A percentile compares a stretch with the other conserved stretches of the same genome.
These are phyloP conservation scores for Aspergillus neoniger DNA, from an alignment of 2,329 filamentous ascomycete species.

Conservation along the genomic window DNA sequence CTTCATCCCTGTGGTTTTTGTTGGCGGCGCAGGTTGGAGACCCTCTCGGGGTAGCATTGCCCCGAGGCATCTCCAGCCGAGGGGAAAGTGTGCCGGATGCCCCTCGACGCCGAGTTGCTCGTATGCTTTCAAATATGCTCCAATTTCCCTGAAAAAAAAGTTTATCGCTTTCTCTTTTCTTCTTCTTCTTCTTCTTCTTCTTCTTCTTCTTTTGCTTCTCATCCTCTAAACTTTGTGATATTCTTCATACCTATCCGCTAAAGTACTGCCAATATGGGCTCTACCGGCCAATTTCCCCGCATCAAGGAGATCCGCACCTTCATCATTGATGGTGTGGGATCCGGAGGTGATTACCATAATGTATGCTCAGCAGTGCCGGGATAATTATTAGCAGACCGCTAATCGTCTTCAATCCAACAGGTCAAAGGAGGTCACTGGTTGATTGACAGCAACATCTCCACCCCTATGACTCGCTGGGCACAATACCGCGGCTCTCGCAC, in stretches of 20 bases:
- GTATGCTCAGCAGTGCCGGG: conserved; percentile 54
- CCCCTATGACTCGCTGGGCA: conserved; percentile 87
- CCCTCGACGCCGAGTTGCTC: conserved; percentile 6
- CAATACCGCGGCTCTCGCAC: conserved; percentile 84
- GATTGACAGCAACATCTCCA: conserved; percentile 88
- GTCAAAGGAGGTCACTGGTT: conserved; percentile 67
- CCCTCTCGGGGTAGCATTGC: conserved; percentile 34
- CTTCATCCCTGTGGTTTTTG: neutral
- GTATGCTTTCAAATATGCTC: conserved; percentile 23
- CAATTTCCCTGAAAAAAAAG: conserved; percentile 9
- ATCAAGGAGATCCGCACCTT: conserved; percentile 51
- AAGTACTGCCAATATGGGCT: conserved; percentile 30
- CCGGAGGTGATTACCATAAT: conserved; percentile 74
- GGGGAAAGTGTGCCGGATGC: conserved; percentile 7
- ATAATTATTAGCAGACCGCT: neutral
- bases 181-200: conserved; percentile 12
- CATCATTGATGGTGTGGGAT: conserved; percentile 50
- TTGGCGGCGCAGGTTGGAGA: neutral
- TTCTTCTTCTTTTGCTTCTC: conserved; percentile 13
- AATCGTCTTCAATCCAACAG: conserved; percentile 18
- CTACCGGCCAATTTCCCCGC: conserved; percentile 39
- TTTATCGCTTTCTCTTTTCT: conserved; percentile 16
- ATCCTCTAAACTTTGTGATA: conserved; percentile 7
- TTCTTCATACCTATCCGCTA: conserved; percentile 1
- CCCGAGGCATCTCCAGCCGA: conserved; percentile 26